Evolutionary conservation across 148 eudicot genomes (phyloP).

Genomic region (Agrostemma githago): DNA sequence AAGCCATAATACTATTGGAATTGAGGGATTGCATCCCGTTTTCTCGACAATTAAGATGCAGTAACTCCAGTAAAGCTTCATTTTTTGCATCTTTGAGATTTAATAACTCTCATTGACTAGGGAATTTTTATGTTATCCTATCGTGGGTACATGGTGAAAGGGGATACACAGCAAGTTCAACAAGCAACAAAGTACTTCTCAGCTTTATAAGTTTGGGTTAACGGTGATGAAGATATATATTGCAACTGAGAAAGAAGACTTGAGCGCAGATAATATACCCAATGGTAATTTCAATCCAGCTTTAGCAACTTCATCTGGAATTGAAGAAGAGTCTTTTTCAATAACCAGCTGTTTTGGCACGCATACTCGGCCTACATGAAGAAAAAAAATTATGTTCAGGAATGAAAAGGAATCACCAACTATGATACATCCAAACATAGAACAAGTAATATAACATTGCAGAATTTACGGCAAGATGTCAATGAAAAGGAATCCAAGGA

Average conservation of each 20-base stretch:
- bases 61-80: not conserved
- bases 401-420: not conserved
- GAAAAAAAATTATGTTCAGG: not conserved
- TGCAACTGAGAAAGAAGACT: not conserved
- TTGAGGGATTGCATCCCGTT: not conserved
- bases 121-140: not conserved
- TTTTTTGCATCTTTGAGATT: not conserved
- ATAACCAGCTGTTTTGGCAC: conserved; percentile 71
- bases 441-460: not conserved
- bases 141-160: not conserved
- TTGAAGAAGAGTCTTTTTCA: conserved; percentile 46
- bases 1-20: not conserved
- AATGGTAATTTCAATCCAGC: conserved; percentile 64
- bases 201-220: not conserved
- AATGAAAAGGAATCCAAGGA: not conserved
- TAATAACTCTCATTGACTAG: not conserved
- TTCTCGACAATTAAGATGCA: not conserved
- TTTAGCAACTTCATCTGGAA: conserved; percentile 49
- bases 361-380: conserved; percentile 48
- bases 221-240: not conserved
- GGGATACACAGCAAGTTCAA: not conserved
- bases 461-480: not conserved
- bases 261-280: conserved; percentile 30
- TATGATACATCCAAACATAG: not conserved
- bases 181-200: not conserved